These are phyloP conservation scores for Penicillium sp. DNA, from an alignment of 2,329 filamentous ascomycete species.

Conservation along the genomic window DNA sequence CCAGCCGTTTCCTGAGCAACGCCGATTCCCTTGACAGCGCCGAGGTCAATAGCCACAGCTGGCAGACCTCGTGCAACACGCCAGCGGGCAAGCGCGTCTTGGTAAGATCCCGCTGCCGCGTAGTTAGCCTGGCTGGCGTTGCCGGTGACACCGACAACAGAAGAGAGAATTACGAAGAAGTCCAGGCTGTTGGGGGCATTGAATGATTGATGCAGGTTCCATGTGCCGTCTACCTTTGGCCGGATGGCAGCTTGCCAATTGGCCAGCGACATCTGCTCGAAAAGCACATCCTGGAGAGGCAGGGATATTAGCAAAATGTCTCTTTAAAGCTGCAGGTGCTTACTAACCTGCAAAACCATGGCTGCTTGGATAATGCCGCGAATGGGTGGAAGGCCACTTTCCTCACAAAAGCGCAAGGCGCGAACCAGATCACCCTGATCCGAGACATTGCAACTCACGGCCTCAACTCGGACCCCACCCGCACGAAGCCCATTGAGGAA, in stretches of 20 bases:
- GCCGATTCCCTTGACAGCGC: constrained; percentile 31
- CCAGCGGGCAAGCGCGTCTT: constrained; percentile 14
- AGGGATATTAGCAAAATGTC: not conserved
- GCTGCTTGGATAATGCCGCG: constrained; percentile 31
- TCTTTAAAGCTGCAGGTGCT: constrained; percentile 7
- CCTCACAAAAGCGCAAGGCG: not conserved
- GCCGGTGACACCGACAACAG: constrained; percentile 26
- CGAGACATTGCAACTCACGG: not conserved
- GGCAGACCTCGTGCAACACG: constrained; percentile 8
- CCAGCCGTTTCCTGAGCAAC: not conserved
- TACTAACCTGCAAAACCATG: constrained; percentile 23
- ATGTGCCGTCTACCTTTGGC: constrained; percentile 41
- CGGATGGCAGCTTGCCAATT: constrained; percentile 36
- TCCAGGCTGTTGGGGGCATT: constrained; percentile 14
- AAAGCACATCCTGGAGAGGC: constrained; percentile 23
- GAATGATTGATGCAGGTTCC: constrained; percentile 7
- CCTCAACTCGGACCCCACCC: not conserved
- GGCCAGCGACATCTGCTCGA: constrained; percentile 43
- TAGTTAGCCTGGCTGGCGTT: constrained; percentile 19
- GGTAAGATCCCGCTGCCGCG: constrained; percentile 11
- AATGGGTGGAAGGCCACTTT: constrained; percentile 14
- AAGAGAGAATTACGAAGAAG: constrained; percentile 17
- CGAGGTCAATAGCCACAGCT: constrained; percentile 3
- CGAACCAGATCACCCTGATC: not conserved
- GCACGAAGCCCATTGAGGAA: not conserved